Percentiles rank a stretch among this genome's conserved stretches.
phyloP scores from a whole-genome alignment of 208 protist species.

The Leishmania arabica region DNA sequence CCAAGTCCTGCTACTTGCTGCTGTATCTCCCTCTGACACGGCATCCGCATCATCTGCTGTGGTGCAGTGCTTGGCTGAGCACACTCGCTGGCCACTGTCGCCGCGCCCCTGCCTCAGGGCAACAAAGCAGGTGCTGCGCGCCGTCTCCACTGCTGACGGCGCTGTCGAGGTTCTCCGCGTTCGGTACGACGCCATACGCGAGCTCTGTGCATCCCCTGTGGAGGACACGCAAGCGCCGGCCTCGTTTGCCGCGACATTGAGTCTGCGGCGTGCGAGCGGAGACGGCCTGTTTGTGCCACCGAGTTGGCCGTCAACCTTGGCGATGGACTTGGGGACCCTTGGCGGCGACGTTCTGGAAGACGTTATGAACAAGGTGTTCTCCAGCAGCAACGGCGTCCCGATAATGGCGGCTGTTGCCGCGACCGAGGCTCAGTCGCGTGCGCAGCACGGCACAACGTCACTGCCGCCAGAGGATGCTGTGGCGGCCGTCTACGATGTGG shows the following conservation, averaged over 20 bases:
- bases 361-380: background rate
- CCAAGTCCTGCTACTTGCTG: conserved; percentile 20
- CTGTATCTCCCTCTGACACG: background rate
- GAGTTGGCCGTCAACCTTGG: background rate
- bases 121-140: conserved; percentile 5
- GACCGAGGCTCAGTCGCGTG: background rate
- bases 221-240: background rate
- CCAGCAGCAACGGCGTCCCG: background rate
- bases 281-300: background rate
- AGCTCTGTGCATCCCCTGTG: background rate
- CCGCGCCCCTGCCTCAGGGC: background rate
- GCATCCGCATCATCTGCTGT: background rate
- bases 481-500: conserved; percentile 19
- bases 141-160: background rate
- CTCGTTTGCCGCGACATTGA: background rate
- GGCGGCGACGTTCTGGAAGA: conserved; percentile 11
- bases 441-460: background rate
- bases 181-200: conserved; percentile 9
- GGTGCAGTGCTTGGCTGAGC: conserved; percentile 6
- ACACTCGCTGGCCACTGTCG: conserved; percentile 24
- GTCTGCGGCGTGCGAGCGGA: background rate
- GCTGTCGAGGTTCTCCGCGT: conserved; percentile 1
- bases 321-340: background rate
- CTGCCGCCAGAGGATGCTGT: background rate
- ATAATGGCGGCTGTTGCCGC: conserved; percentile 16